Percentiles rank a stretch among this genome's conserved stretches.
phyloP scores from a whole-genome alignment of 257 asterid genomes.

The Avicennia marina region DNA sequence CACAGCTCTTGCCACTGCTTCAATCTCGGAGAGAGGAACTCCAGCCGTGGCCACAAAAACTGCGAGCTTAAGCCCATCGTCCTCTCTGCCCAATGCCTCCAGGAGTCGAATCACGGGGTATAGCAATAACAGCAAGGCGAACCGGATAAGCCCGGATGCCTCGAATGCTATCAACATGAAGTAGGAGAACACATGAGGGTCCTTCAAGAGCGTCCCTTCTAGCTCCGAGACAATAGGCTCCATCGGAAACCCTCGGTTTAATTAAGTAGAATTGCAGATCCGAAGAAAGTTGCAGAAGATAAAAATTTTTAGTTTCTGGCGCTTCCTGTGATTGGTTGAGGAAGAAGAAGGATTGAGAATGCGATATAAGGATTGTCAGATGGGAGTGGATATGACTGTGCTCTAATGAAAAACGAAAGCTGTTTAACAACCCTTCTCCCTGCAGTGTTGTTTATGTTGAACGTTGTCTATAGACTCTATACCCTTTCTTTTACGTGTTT shows the following conservation, averaged over 20 bases:
- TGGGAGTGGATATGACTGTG: constrained; percentile 63
- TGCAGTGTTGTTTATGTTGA: constrained; percentile 25
- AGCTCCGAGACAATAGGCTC: constrained; percentile 55
- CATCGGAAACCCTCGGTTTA: no score
- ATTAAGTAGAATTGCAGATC: not conserved
- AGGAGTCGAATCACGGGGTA: constrained; percentile 70
- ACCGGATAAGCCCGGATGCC: constrained; percentile 68
- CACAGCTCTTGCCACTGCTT: constrained; percentile 72
- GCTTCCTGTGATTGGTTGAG: constrained; percentile 5
- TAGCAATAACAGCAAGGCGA: constrained; percentile 37
- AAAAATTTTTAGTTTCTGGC: not conserved
- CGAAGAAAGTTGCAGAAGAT: not conserved
- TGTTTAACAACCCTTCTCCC: constrained; percentile 40
- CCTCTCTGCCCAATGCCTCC: constrained; percentile 36
- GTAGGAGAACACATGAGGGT: constrained; percentile 59
- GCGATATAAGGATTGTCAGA: constrained; percentile 32
- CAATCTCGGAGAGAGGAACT: constrained; percentile 43
- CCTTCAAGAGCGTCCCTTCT: constrained; percentile 70
- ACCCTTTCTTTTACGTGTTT: not conserved
- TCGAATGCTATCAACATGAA: constrained; percentile 91
- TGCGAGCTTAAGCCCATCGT: constrained; percentile 52
- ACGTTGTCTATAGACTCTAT: no score
- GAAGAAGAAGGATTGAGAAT: constrained; percentile 17
- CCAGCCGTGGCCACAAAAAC: constrained; percentile 66
- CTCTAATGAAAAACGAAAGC: constrained; percentile 26